Evolutionary conservation across 2,329 filamentous ascomycete species (phyloP), one percentile per base, ranked within the genome.

Genomic region (Colletotrichum karsti): DNA sequence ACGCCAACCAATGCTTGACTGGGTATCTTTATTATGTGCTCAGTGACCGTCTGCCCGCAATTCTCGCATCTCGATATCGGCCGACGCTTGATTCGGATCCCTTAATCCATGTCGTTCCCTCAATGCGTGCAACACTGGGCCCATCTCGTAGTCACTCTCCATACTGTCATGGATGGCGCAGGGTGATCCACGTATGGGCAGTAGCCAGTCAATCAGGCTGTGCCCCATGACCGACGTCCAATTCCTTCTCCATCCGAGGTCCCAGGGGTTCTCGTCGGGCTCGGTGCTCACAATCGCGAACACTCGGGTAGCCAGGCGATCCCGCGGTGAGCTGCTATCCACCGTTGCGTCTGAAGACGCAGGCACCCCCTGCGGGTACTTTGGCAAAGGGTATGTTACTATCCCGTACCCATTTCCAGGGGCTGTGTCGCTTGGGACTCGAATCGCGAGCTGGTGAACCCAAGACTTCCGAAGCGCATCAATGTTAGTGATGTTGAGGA

Each of bases 211-310:
- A 13, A 91, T 69, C 2, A 90, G 71, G 20, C 81, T 87, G 51
- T 86, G 80, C 0, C 95, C 95, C 90, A 99, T 94, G 24, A 98
- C 88, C 13, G 91, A 87, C 71, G 89, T 88, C 81, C 94, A 91
- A 75, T 98, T 98, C 28, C 84, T 80, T 69, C 87, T 84, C 8
- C 81, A 80, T 2, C 92, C 93, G 1, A 96, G 82, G 73, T 97
- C 89, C 90, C 94, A 99, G 0, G 94, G 93, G 72, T 97, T 97
- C 72, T 96, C 91, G 9, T 93, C 91, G 0, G 88, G 86, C 3
- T 89, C 83, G 0, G 92, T 93, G 69, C 88, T 86, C 2, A 98
- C 83, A 42, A 98, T 91, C 12, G 93, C 94, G 76, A 97, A 98
- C 10, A 88, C 92, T 28, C 91, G 87, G 5, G 82, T 84, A 24